A percentile compares a stretch with the other conserved stretches of the same genome.
Conservation (phyloP, 805 yeast species). For the Wickerhamiella nectarea region DNA sequence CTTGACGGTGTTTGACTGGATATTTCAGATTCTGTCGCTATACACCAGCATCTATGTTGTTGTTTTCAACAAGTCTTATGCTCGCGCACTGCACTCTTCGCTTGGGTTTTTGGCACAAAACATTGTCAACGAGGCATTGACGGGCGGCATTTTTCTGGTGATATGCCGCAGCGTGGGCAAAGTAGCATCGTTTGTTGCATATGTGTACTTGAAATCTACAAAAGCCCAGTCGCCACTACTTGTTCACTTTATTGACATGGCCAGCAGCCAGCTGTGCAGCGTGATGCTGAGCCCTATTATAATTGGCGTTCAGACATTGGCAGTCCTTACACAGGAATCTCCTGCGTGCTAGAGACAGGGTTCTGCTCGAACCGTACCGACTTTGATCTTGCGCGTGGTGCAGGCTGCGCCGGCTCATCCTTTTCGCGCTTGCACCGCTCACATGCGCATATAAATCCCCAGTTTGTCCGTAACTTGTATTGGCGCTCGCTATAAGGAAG, state of each 20-base stretch:
- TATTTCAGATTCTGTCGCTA: slow-evolving; percentile 73
- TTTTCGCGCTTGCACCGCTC: slow-evolving; percentile 39
- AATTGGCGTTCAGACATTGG: slow-evolving; percentile 68
- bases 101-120: slow-evolving; percentile 33
- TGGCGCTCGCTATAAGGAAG: slow-evolving; percentile 51
- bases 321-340: slow-evolving; percentile 4
- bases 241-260: slow-evolving; percentile 57
- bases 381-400: slow-evolving; percentile 13
- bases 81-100: slow-evolving; percentile 67
- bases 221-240: slow-evolving; percentile 22
- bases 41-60: slow-evolving; percentile 83
- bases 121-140: slow-evolving; percentile 68
- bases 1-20: slow-evolving; percentile 57
- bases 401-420: slow-evolving; percentile 1
- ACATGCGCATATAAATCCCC: slow-evolving; percentile 70
- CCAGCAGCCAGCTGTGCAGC: slow-evolving; percentile 63
- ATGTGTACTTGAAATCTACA: slow-evolving; percentile 38
- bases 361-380: slow-evolving; percentile 19
- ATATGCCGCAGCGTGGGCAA: slow-evolving; percentile 62
- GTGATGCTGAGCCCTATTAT: slow-evolving; percentile 61
- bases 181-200: slow-evolving; percentile 47
- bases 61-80: slow-evolving; percentile 67
- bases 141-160: slow-evolving; percentile 65
- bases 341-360: slow-evolving; percentile 11
- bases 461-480: slow-evolving; percentile 51